Evolutionary conservation across 768 basidiomycete genomes (phyloP), one percentile per base, ranked within the genome.

Genomic region (Pleurotus cornucopiae): DNA sequence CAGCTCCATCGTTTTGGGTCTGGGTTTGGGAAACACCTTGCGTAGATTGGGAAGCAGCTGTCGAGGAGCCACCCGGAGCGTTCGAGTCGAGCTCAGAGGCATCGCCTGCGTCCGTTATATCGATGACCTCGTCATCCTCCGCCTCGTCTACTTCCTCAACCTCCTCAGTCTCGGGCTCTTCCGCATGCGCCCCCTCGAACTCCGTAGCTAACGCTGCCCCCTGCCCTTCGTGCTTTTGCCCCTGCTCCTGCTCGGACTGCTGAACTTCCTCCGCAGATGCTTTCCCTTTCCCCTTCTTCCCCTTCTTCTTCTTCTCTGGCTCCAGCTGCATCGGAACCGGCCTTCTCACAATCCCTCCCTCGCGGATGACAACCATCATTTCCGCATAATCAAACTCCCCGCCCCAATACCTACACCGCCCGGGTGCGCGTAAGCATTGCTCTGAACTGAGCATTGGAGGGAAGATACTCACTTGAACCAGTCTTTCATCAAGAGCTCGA

Each of bases 381-480:
- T 54, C 51, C 0, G 54, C 47, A 56, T 75, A 76, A 3, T 72
- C 52, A 54, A 76, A 77, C 30, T 71, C 69, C 23, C 65, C 11
- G 5, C 64, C 72, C 78, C 78, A 84, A 61, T 74, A 81, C 30
- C 82, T 83, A 30, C 14, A 58, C 4, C 25, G 38, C 26, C 40
- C 40, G 3, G 16, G 11, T 13, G 12, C 49, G 37, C 12, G 11
- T 52, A 2, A 38, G 30, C 20, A 25, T 37, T 41, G 38, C 4
- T 18, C 26, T 5, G 4, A 3, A 21, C 21, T 1, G 44, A 46
- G 55, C 45, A 12, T 34, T 34, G 30, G 3, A 11, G 2, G 56
- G n/a, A 46, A 48, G 13, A 56, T 45, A 66, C 74, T 57, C 55
- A 80, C 80, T 59, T 48, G 60, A 79, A 78, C 76, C 81, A 81